phyloP scores from a whole-genome alignment of 2,329 filamentous ascomycete genomes.

The Hypoxylon sp. region DNA sequence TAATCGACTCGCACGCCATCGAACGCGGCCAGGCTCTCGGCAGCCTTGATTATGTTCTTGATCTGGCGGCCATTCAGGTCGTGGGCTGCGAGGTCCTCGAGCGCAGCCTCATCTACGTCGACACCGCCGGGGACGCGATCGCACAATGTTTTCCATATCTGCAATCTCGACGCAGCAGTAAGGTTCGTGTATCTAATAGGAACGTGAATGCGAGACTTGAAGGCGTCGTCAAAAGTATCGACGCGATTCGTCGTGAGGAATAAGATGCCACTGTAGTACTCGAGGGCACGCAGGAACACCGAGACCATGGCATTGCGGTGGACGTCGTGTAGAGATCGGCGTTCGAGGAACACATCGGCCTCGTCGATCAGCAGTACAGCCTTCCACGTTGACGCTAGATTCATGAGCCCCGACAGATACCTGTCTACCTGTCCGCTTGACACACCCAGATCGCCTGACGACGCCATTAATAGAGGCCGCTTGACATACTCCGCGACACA shows the following conservation, averaged over 20 bases:
- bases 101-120: conserved; percentile 34
- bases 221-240: conserved; percentile 40
- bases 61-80: conserved; percentile 52
- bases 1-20: conserved; percentile 47
- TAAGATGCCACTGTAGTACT: conserved; percentile 42
- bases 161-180: conserved; percentile 31
- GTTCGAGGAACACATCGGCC: conserved; percentile 53
- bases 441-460: conserved; percentile 50
- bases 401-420: conserved; percentile 48
- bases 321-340: conserved; percentile 45
- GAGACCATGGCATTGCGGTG: conserved; percentile 43
- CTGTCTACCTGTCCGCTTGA: conserved; percentile 43
- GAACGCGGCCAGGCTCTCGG: conserved; percentile 50
- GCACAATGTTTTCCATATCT: conserved; percentile 49
- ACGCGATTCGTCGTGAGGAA: conserved; percentile 45
- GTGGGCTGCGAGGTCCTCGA: conserved; percentile 41
- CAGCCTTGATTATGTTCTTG: conserved; percentile 50
- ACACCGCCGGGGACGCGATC: conserved; percentile 42
- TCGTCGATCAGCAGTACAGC: conserved; percentile 53
- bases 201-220: conserved; percentile 44
- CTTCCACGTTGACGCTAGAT: conserved; percentile 57
- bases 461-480: conserved; percentile 52
- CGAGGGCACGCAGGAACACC: conserved; percentile 44
- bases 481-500: conserved; percentile 54
- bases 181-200: conserved; percentile 43